Conservation (phyloP, 805 yeast species). For the Metschnikowia kofuensis region DNA sequence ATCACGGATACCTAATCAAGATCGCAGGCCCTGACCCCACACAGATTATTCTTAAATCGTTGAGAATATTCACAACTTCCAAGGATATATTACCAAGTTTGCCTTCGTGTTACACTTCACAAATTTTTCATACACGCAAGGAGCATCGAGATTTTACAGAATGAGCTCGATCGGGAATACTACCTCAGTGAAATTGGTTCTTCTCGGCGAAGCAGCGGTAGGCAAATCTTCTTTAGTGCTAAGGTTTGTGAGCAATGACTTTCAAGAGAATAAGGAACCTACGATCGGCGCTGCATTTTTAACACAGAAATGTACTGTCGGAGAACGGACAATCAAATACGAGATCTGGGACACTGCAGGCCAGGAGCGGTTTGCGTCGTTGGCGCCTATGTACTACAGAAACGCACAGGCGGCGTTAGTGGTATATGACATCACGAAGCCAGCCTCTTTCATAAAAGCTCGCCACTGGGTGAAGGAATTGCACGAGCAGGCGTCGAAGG, state of each 20-base stretch:
- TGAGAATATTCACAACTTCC: no score
- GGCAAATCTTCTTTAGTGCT: conserved; percentile 72
- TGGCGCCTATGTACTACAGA: conserved; percentile 82
- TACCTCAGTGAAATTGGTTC: conserved; percentile 55
- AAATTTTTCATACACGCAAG: background rate
- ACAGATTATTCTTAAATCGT: no score
- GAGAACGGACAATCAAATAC: conserved; percentile 57
- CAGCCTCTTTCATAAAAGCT: conserved; percentile 66
- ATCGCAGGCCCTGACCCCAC: no score
- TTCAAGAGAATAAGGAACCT: conserved; percentile 71
- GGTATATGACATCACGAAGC: conserved; percentile 71
- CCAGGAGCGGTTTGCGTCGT: conserved; percentile 72
- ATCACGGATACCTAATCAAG: no score
- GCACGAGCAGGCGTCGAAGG: conserved; percentile 73
- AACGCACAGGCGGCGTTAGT: conserved; percentile 79
- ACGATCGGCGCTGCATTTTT: conserved; percentile 85
- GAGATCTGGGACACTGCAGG: conserved; percentile 91
- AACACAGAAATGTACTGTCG: conserved; percentile 60
- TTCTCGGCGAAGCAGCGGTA: conserved; percentile 79
- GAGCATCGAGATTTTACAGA: background rate
- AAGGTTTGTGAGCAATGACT: conserved; percentile 69
- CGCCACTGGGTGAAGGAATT: conserved; percentile 76
- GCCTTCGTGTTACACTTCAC: no score
- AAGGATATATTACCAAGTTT: no score
- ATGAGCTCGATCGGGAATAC: conserved; percentile 12